Percentiles rank a stretch among this genome's conserved stretches.
phyloP scores from a whole-genome alignment of 495 filamentous ascomycete genomes.

The Aspergillus hancockii region DNA sequence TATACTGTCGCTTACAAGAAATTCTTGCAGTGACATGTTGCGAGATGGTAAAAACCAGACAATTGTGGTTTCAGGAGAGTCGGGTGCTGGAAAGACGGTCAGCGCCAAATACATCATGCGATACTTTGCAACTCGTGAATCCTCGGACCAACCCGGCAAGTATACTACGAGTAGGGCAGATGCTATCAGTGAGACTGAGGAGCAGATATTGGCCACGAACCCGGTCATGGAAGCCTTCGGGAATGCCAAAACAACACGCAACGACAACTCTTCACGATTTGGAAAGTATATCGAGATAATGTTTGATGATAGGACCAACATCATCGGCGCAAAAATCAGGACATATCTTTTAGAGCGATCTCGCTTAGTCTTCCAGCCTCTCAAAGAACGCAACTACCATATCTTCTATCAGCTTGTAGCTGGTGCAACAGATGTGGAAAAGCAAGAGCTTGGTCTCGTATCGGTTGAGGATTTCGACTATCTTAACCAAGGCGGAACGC shows the following conservation, averaged over 20 bases:
- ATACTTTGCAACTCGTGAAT: conserved; percentile 97
- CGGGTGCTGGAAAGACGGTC: conserved; percentile 97
- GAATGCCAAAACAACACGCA: conserved; percentile 97
- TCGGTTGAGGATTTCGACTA: conserved; percentile 92
- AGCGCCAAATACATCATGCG: conserved; percentile 99
- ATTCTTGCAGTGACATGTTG: conserved; percentile 79
- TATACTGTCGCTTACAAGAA: conserved; percentile 9
- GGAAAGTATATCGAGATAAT: conserved; percentile 99
- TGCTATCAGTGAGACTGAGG: conserved; percentile 96
- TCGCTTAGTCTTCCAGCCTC: conserved; percentile 94
- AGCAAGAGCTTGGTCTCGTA: conserved; percentile 70
- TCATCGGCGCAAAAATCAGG: conserved; percentile 95
- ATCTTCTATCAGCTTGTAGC: conserved; percentile 98
- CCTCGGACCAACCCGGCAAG: conserved; percentile 82
- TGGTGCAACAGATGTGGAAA: conserved; percentile 85
- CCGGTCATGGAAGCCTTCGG: conserved; percentile 99
- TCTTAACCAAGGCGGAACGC: conserved; percentile 90
- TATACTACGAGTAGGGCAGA: conserved; percentile 78
- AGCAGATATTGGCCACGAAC: conserved; percentile 97
- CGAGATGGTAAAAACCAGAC: conserved; percentile 96
- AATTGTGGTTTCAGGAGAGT: conserved; percentile 97
- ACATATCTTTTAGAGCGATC: conserved; percentile 96
- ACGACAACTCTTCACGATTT: conserved; percentile 98
- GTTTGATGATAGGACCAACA: conserved; percentile 94
- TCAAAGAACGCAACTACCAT: conserved; percentile 98